phyloP scores from a whole-genome alignment of 2,329 filamentous ascomycete genomes.

The Microsporum canis region DNA sequence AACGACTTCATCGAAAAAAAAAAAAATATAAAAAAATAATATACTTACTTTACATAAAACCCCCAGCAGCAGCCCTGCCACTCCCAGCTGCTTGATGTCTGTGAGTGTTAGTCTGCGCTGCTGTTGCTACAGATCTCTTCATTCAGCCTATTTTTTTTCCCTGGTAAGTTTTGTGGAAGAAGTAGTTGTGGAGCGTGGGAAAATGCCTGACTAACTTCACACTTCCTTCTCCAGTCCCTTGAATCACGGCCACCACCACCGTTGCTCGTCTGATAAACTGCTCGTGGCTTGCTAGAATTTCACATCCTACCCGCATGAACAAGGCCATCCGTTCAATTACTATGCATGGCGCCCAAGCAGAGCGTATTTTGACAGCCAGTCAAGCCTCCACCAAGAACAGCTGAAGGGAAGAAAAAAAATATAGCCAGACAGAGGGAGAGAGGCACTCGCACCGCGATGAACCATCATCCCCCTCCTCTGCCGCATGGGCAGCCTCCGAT shows the following conservation, averaged over 20 bases:
- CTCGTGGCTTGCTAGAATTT: not conserved
- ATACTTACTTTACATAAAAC: not conserved
- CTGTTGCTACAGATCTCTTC: not conserved
- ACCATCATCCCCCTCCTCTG: constrained; percentile 35
- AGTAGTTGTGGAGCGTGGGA: not conserved
- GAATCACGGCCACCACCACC: not conserved
- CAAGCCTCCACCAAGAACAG: constrained; percentile 2
- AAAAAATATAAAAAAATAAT: not conserved
- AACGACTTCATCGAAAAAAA: not conserved
- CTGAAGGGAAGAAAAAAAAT: not conserved
- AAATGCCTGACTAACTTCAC: not conserved
- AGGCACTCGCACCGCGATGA: constrained; percentile 22
- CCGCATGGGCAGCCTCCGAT: constrained; percentile 41
- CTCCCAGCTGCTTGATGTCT: not conserved
- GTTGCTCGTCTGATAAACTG: not conserved
- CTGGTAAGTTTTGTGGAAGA: not conserved
- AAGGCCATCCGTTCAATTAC: not conserved
- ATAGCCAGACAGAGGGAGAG: constrained; percentile 17
- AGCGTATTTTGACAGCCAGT: constrained; percentile 4
- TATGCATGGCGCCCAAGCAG: constrained; percentile 4
- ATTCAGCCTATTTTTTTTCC: not conserved
- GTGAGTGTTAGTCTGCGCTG: not conserved
- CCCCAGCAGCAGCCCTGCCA: not conserved
- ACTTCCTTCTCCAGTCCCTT: not conserved
- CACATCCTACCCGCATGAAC: not conserved